Evolutionary conservation across 2,329 filamentous ascomycete genomes (phyloP), one percentile per base, ranked within the genome.

Genomic region (Verticillium dahliae): DNA sequence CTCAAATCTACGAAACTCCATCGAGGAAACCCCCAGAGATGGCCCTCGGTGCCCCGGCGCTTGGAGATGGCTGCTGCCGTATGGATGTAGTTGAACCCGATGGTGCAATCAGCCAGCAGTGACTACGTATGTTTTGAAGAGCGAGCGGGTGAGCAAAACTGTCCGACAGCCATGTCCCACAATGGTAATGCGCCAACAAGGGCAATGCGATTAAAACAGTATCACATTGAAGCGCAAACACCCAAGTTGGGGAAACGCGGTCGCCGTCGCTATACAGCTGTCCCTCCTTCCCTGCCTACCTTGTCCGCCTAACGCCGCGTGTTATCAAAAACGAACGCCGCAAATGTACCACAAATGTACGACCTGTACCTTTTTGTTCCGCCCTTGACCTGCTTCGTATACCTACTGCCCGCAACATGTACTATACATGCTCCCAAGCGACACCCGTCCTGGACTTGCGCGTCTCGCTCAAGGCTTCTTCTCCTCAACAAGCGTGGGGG

Each of bases 401-500:
- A 52, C 7, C 14, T 9, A 22, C 45, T 27, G 45, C 45, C 18
- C 45, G 27, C 27, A 31, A 31, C 27, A 31, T 31, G 27, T 31
- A 31, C 27, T 31, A 31, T 31, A 31, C 45, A 22, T 31, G 18
- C 9, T 52, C 45, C 7, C 18, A 18, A 31, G 27, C 5, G 27
- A 31, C 27, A 31, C 27, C 27, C 4, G 27, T 31, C 27, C 27
- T 31, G 15, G 22, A 52, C 4, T 22, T 9, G 18, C 10, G 18
- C 45, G 18, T 18, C 45, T 27, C 45, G n/a, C 7, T 52, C 9
- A 57, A 37, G 55, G 34, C 55, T 57, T 38, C 34, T 57, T 57
- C 33, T 37, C 55, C 34, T 74, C 72, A 18, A 90, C 79, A 1
- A 81, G 79, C 1, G 87, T 91, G 4, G 89, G 89, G 4, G 88